Conservation (phyloP, 352 stramenopile genomes). For the Chrysophaeum taylorii region DNA sequence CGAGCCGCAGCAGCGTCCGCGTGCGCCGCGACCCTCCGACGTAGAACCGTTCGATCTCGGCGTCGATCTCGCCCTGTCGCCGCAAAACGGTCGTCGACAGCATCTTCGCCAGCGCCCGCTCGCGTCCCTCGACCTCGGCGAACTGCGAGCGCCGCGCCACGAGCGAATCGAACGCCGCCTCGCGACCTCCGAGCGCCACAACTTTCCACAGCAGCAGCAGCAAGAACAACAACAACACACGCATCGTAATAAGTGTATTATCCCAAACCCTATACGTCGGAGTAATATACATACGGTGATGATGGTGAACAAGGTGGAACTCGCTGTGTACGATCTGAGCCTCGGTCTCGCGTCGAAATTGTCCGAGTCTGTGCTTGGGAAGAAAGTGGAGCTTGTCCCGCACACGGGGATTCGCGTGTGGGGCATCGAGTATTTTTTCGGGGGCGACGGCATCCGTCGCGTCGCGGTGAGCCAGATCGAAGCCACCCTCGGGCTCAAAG, state of each 20-base stretch:
- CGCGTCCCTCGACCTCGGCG: slow-evolving; percentile 30
- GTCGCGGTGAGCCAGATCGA: slow-evolving; percentile 52
- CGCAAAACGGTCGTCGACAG: slow-evolving; percentile 45
- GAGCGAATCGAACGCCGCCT: too few relatives aligned
- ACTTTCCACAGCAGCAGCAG: too few relatives aligned
- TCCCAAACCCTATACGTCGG: too few relatives aligned
- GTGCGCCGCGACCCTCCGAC: neutral
- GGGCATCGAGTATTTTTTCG: slow-evolving; percentile 58
- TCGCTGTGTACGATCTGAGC: too few relatives aligned
- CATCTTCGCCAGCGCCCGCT: slow-evolving; percentile 42
- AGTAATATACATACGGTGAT: too few relatives aligned
- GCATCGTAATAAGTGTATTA: too few relatives aligned
- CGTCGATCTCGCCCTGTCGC: slow-evolving; percentile 47
- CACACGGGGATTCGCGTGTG: slow-evolving; percentile 6
- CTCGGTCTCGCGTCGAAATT: too few relatives aligned
- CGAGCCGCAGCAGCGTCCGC: slow-evolving; percentile 29
- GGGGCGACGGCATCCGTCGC: slow-evolving; percentile 54
- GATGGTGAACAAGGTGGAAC: too few relatives aligned
- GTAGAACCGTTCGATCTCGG: slow-evolving; percentile 31
- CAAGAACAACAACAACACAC: too few relatives aligned
- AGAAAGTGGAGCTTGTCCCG: neutral
- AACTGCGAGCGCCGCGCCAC: too few relatives aligned
- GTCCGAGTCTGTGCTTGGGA: too few relatives aligned
- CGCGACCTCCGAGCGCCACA: too few relatives aligned
- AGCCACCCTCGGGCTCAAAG: slow-evolving; percentile 54